Conservation (phyloP, 768 basidiomycete genomes). For the Kwoniella pini region DNA sequence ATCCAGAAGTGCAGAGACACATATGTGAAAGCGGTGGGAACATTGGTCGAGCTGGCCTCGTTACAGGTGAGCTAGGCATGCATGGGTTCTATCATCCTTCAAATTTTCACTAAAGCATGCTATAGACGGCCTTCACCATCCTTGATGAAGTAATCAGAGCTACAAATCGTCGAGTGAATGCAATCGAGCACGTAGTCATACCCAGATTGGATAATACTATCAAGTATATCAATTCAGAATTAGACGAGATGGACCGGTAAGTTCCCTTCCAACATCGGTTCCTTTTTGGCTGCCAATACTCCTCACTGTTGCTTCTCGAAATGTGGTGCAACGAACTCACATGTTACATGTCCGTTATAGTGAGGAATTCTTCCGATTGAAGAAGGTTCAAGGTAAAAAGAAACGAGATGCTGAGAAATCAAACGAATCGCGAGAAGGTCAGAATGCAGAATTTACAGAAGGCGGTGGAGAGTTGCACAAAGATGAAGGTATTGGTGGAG, state of each 20-base stretch:
- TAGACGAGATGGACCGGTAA: slow-evolving; percentile 98
- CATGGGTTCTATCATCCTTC: too few relatives aligned
- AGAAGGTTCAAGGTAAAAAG: slow-evolving; percentile 98
- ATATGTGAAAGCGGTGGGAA: slow-evolving; percentile 96
- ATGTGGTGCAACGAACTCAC: too few relatives aligned
- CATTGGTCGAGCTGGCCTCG: slow-evolving; percentile 93
- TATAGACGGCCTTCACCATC: slow-evolving; percentile 93
- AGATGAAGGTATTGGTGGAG: slow-evolving; percentile 56
- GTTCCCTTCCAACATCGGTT: too few relatives aligned
- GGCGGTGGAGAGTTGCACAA: slow-evolving; percentile 48
- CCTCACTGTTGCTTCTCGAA: too few relatives aligned
- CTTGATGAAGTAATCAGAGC: slow-evolving; percentile 98
- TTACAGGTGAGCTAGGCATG: slow-evolving; percentile 58
- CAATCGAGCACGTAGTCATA: slow-evolving; percentile 96
- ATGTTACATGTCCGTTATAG: slow-evolving; percentile 8
- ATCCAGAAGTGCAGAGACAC: slow-evolving; percentile 92
- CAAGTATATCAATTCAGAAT: slow-evolving; percentile 93
- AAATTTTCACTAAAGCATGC: too few relatives aligned
- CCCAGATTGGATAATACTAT: slow-evolving; percentile 95
- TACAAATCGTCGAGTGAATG: slow-evolving; percentile 98
- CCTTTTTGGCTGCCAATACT: too few relatives aligned
- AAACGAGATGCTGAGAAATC: slow-evolving; percentile 68
- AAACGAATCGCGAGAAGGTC: slow-evolving; percentile 24
- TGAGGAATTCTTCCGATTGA: slow-evolving; percentile 67
- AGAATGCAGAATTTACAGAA: slow-evolving; percentile 39